Evolutionary conservation across 1,284 basidiomycete genomes (phyloP).

Genomic region (Tilletia indica): DNA sequence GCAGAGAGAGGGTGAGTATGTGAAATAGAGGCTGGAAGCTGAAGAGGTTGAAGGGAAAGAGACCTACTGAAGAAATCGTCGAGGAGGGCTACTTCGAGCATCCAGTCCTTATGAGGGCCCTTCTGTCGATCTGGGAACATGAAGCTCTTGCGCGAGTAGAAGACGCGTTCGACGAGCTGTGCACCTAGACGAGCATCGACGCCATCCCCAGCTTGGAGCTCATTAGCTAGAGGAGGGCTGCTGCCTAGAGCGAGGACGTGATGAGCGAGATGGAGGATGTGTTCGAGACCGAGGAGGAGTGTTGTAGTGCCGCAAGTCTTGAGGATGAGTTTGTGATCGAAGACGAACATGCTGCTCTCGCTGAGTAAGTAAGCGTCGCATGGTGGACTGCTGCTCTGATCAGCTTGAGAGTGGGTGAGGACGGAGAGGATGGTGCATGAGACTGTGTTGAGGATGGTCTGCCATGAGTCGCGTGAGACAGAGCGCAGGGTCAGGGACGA

Average conservation of each 20-base stretch:
- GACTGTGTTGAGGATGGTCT: slow-evolving; percentile 95
- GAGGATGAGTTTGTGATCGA: slow-evolving; percentile 90
- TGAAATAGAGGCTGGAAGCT: no score
- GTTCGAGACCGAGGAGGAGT: slow-evolving; percentile 75
- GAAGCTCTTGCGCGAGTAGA: slow-evolving; percentile 98
- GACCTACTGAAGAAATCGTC: slow-evolving; percentile 74
- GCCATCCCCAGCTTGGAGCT: background rate
- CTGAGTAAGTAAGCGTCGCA: slow-evolving; percentile 76
- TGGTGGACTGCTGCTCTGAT: slow-evolving; percentile 63
- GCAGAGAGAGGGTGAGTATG: background rate
- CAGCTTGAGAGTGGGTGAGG: slow-evolving; percentile 60
- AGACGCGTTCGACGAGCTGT: slow-evolving; percentile 57
- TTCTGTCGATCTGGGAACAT: slow-evolving; percentile 97
- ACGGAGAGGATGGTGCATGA: slow-evolving; percentile 94
- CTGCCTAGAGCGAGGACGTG: slow-evolving; percentile 74
- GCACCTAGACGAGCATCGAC: slow-evolving; percentile 29
- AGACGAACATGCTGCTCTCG: slow-evolving; percentile 95
- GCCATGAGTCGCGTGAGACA: slow-evolving; percentile 79
- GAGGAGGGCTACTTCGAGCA: slow-evolving; percentile 84
- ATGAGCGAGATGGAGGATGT: slow-evolving; percentile 62
- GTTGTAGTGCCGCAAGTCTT: slow-evolving; percentile 99
- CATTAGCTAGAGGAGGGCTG: slow-evolving; percentile 3
- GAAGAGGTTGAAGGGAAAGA: background rate
- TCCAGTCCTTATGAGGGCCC: slow-evolving; percentile 93
- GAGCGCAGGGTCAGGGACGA: slow-evolving; percentile 10